phyloP scores from a whole-genome alignment of 192 early-diverging fungal species.

The Rhizoclosmatium globosum region DNA sequence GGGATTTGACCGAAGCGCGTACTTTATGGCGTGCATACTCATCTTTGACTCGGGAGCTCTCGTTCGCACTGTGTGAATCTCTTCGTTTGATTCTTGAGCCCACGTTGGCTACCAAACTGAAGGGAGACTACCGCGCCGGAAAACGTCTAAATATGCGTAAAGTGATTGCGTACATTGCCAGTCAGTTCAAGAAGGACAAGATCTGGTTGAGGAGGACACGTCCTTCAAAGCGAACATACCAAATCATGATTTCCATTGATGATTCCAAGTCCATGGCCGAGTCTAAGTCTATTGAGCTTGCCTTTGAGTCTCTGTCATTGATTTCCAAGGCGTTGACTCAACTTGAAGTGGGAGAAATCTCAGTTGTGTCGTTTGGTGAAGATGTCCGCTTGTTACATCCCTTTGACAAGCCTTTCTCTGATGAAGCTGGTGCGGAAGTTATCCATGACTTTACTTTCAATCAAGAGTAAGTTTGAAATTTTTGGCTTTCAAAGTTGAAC shows the following conservation, averaged over 20 bases:
- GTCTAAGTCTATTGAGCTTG: slow-evolving; percentile 85
- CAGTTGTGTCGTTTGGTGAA: slow-evolving; percentile 92
- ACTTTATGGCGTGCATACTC: slow-evolving; percentile 92
- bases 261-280: slow-evolving; percentile 98
- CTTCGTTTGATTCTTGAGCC: slow-evolving; percentile 96
- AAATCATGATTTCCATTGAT: slow-evolving; percentile 97
- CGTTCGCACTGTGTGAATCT: slow-evolving; percentile 92
- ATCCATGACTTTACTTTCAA: slow-evolving; percentile 91
- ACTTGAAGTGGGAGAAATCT: slow-evolving; percentile 93
- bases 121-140: slow-evolving; percentile 97
- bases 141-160: slow-evolving; percentile 99
- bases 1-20: slow-evolving; percentile 59
- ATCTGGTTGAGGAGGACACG: slow-evolving; percentile 99
- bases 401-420: slow-evolving; percentile 91
- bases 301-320: slow-evolving; percentile 92
- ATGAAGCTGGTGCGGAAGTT: slow-evolving; percentile 89
- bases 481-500: neutral
- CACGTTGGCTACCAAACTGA: slow-evolving; percentile 93
- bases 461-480: slow-evolving; percentile 63
- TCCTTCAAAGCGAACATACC: slow-evolving; percentile 95
- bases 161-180: slow-evolving; percentile 99
- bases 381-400: slow-evolving; percentile 87
- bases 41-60: slow-evolving; percentile 87
- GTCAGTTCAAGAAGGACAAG: slow-evolving; percentile 99
- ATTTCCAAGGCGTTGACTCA: slow-evolving; percentile 93